Base-by-base conservation (phyloP, 306 rosid species). In the Prinsepia uniflora region DNA sequence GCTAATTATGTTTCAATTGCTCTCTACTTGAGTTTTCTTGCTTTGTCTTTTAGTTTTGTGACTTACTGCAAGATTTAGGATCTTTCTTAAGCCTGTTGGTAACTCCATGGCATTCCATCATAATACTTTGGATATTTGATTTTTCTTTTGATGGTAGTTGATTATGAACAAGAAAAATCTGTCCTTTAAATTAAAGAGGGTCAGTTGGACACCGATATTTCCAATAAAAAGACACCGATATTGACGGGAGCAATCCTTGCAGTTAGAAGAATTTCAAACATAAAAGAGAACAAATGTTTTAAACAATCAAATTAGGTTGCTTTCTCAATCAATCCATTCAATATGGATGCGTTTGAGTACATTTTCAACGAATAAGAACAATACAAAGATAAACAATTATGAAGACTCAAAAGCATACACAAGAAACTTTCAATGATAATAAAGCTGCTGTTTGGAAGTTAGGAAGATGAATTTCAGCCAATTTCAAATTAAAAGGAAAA, bases 351-450 rank as follows among this genome's bases (percentile, higher is more conserved):
- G 49, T 45, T 40, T 39, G 12, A 34, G 52, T 40, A 46, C 24
- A 42, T 34, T 43, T 67, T 54, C 10, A 72, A 63, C 3, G 34
- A 63, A 17, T 74, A 20, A 48, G 40, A 17, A 50, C 45, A 46
- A 65, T 24, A 53, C 22, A 15, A 30, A 30, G 30, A 41, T 65
- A 58, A 17, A 20, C 18, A 4, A n/a, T 56, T 70, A 57, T 44
- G 45, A 70, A 48, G 20, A 57, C 36, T 66, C 75, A 61, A 10
- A 57, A 60, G 43, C 56, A 76, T 46, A 24, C 17, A 58, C 30
- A 59, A 75, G 67, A 8, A 72, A 65, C 41, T 43, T 55, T 6
- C 34, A 36, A 69, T 24, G 41, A 17, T 49, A 30, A 49, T 19
- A 45, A 44, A 71, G 22, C 54, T 24, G 42, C 20, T 19, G 10